phyloP scores from a whole-genome alignment of 768 basidiomycete species.

The Suillus ampliporus region DNA sequence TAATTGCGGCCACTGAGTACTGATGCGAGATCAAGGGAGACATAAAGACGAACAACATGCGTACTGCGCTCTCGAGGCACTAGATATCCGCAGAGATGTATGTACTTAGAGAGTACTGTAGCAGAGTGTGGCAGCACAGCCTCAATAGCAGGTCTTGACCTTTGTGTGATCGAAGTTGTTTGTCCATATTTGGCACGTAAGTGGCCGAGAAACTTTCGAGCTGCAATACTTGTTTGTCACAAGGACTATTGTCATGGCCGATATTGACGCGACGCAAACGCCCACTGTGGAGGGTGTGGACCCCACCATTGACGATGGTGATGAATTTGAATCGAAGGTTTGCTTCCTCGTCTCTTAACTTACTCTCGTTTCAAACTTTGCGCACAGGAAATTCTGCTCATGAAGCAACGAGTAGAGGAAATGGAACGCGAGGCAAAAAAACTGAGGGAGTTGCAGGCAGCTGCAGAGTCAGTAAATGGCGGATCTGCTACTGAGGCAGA shows the following conservation, averaged over 20 bases:
- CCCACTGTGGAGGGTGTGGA: conserved; percentile 39
- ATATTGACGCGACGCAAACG: conserved; percentile 53
- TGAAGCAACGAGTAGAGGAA: conserved; percentile 92
- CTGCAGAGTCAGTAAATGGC: conserved; percentile 62
- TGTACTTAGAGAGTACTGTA: background rate
- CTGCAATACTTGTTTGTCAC: conserved; percentile 18
- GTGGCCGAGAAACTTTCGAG: conserved; percentile 32
- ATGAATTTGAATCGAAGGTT: conserved; percentile 70
- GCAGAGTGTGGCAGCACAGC: too few species aligned
- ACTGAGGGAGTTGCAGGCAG: conserved; percentile 84
- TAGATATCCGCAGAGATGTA: background rate
- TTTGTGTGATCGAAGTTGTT: conserved; percentile 21
- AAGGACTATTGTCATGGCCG: conserved; percentile 49
- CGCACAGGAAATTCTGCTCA: conserved; percentile 81
- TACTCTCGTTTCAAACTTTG: conserved; percentile 21
- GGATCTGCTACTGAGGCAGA: conserved; percentile 52
- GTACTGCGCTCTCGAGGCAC: background rate
- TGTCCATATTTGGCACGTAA: conserved; percentile 32
- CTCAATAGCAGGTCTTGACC: too few species aligned
- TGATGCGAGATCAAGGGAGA: background rate
- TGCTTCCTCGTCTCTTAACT: conserved; percentile 8
- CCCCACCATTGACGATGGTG: conserved; percentile 55
- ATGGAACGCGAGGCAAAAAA: conserved; percentile 93
- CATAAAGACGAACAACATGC: background rate
- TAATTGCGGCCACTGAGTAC: background rate